Base-by-base conservation (phyloP, 2,329 filamentous ascomycete species). In the Eutypa lata region DNA sequence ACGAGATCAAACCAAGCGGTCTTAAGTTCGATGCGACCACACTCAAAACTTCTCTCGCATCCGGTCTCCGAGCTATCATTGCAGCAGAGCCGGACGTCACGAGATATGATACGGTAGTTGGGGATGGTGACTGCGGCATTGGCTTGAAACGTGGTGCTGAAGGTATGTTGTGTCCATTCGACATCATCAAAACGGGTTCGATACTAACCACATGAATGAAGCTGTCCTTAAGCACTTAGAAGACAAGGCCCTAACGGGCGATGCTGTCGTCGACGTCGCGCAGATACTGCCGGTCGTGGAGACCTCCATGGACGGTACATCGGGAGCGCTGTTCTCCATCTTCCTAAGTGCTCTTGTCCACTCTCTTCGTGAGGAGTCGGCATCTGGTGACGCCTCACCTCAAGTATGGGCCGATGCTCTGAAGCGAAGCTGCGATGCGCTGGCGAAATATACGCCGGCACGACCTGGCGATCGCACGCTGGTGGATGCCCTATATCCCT, bases 71-170 rank as follows among this genome's bases (percentile, higher is more conserved):
- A 47, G 76, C 75, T 35, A 73, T 91, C 14, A 80, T 90, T 56
- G 77, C 75, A 0, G 86, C 79, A 1, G 88, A 91, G 67, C 84
- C 87, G 1, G 85, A 89, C 48, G 78, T 91, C 48, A 91, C 88
- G 0, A 80, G 75, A 48, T 91, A 84, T 62, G 88, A 91, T 65
- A 95, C 90, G 0, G 83, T 94, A 13, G 90, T 96, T 22, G 91
- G 91, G 42, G 91, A 96, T 66, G 91, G 91, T 46, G 91, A 96
- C 71, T 96, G 91, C 65, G 91, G 91, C 10, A 89, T 91, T 53
- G 90, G 90, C 5, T 76, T 96, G 56, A 91, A 90, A 75, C 85
- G 91, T 56, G 91, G 91, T 47, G 91, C 91, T n/a, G 87, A 96
- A 78, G 83, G 77, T 80, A 71, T 68, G 72, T 62, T 21, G 24